Percentiles rank a stretch among this genome's conserved stretches.
Conservation (phyloP, 2,329 filamentous ascomycete genomes). For the Arachnopeziza araneosa region DNA sequence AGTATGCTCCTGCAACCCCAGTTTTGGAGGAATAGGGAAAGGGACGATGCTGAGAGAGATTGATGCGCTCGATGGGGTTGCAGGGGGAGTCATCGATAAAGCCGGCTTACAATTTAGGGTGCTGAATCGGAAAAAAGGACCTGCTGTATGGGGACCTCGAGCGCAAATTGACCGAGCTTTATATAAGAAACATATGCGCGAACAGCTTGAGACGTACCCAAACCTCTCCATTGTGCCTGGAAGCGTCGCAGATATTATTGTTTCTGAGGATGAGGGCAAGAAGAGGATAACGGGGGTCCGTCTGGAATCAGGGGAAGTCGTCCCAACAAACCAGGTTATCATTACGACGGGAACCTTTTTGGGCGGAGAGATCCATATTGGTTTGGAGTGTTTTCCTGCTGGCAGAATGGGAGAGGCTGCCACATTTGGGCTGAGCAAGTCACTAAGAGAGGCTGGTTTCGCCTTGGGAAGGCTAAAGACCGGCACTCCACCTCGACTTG, state of each 20-base stretch:
- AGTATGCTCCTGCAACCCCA: constrained; percentile 94
- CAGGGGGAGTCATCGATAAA: constrained; percentile 85
- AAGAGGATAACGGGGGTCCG: constrained; percentile 79
- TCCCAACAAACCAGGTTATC: constrained; percentile 75
- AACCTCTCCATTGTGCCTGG: constrained; percentile 78
- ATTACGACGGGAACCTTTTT: constrained; percentile 97
- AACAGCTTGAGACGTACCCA: constrained; percentile 72
- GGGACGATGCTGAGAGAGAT: constrained; percentile 94
- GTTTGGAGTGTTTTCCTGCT: constrained; percentile 74
- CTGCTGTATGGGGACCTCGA: constrained; percentile 93
- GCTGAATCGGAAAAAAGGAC: constrained; percentile 83
- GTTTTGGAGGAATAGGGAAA: constrained; percentile 97
- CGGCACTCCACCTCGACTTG: constrained; percentile 85
- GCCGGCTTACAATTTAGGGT: constrained; percentile 91
- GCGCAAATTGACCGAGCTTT: constrained; percentile 91
- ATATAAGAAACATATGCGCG: constrained; percentile 86
- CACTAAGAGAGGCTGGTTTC: constrained; percentile 82
- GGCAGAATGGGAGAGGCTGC: constrained; percentile 92
- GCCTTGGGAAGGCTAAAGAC: constrained; percentile 88
- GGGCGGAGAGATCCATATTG: constrained; percentile 94
- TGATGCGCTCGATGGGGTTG: constrained; percentile 87
- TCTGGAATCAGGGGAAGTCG: constrained; percentile 79
- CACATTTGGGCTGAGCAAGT: constrained; percentile 88
- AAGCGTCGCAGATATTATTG: constrained; percentile 87
- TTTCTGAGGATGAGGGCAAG: constrained; percentile 52